Conservation (phyloP, 805 yeast genomes). For the Lachancea cidri region DNA sequence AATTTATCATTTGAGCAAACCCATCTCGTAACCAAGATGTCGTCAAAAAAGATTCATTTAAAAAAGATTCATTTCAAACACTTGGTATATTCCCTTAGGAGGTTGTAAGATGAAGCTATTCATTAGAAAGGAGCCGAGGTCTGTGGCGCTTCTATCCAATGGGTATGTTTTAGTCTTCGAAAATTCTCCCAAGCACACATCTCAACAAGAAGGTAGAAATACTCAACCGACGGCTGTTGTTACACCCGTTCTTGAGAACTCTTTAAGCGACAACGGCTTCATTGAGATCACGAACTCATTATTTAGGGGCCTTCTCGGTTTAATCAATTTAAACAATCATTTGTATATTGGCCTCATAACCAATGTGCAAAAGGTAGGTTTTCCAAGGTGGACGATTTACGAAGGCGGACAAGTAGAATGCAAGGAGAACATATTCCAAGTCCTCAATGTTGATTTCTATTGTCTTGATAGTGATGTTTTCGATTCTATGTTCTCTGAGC, state of each 20-base stretch:
- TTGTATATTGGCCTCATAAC: constrained; percentile 58
- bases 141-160: constrained; percentile 59
- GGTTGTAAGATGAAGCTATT: constrained; percentile 54
- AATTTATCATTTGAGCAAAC: too few relatives aligned
- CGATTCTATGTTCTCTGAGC: constrained; percentile 37
- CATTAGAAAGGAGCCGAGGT: constrained; percentile 60
- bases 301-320: constrained; percentile 57
- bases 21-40: too few relatives aligned
- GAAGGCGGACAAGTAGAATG: constrained; percentile 24
- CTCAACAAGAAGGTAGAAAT: constrained; percentile 17
- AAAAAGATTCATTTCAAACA: background rate
- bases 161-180: constrained; percentile 57
- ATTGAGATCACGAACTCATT: constrained; percentile 34
- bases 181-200: constrained; percentile 29
- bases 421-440: constrained; percentile 46
- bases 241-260: constrained; percentile 46
- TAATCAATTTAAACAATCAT: constrained; percentile 48
- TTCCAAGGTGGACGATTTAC: constrained; percentile 39
- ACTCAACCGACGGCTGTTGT: constrained; percentile 39
- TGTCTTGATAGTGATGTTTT: constrained; percentile 54
- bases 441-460: constrained; percentile 59
- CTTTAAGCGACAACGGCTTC: constrained; percentile 35
- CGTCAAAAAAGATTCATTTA: constrained; percentile 6
- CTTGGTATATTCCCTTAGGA: too few relatives aligned
- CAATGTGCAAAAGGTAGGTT: constrained; percentile 48